Conservation (phyloP, 2,329 filamentous ascomycete species). For the Alternaria burnsii region DNA sequence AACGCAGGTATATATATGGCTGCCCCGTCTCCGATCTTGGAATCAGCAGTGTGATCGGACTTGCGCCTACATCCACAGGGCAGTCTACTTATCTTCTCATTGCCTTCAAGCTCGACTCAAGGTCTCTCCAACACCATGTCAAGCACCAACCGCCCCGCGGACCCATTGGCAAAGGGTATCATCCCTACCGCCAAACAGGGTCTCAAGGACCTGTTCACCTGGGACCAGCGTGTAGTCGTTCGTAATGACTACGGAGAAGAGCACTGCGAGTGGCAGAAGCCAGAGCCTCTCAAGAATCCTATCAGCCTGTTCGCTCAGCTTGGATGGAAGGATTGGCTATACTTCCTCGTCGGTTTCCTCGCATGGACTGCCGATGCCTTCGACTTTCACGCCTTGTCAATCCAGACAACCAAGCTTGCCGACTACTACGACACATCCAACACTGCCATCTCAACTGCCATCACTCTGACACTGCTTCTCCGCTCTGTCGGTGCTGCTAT, state of each 20-base stretch:
- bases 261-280: constrained; percentile 72
- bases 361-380: constrained; percentile 86
- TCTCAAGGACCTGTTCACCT: constrained; percentile 71
- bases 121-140: constrained; percentile 35
- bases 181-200: constrained; percentile 71
- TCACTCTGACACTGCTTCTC: constrained; percentile 77
- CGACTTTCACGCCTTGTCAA: constrained; percentile 82
- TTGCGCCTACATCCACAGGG: constrained; percentile 22
- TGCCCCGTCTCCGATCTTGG: constrained; percentile 10
- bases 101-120: constrained; percentile 13
- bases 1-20: constrained; percentile 31
- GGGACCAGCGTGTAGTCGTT: constrained; percentile 76
- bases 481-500: constrained; percentile 76
- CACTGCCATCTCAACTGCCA: constrained; percentile 76
- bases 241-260: constrained; percentile 71
- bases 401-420: constrained; percentile 77
- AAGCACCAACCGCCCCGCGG: constrained; percentile 62
- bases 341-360: constrained; percentile 75
- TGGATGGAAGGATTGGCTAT: constrained; percentile 73
- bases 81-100: constrained; percentile 9
- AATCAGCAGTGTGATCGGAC: constrained; percentile 26
- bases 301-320: constrained; percentile 73
- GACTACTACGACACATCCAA: constrained; percentile 66
- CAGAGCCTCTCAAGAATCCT: constrained; percentile 74
- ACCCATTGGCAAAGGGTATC: constrained; percentile 72